These are phyloP conservation scores for Pterulicium gracile DNA, from an alignment of 1,284 basidiomycete species.

Conservation along the genomic window DNA sequence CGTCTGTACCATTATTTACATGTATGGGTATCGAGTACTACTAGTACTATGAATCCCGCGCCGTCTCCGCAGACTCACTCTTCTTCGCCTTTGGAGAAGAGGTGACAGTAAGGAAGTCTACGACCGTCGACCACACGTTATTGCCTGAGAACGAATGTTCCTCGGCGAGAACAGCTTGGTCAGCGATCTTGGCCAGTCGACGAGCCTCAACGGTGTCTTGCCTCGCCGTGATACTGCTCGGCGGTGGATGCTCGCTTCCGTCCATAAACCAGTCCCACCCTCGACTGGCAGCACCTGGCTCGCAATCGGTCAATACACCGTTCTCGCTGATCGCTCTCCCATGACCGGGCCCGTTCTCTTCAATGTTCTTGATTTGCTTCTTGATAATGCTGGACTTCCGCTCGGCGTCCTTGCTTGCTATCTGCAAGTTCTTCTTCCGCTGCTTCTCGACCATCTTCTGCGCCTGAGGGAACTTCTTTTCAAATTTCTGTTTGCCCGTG, in stretches of 20 bases:
- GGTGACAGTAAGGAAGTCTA: slow-evolving; percentile 12
- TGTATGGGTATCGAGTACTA: no score
- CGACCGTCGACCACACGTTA: slow-evolving; percentile 55
- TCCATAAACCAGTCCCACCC: slow-evolving; percentile 71
- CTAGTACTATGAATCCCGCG: no score
- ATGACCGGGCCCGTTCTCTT: slow-evolving; percentile 16
- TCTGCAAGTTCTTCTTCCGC: slow-evolving; percentile 46
- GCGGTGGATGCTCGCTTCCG: slow-evolving; percentile 64
- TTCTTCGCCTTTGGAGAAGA: no score
- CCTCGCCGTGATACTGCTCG: slow-evolving; percentile 71
- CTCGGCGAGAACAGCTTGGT: slow-evolving; percentile 45
- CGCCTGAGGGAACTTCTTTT: slow-evolving; percentile 49
- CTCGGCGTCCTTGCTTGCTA: slow-evolving; percentile 45
- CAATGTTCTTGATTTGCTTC: slow-evolving; percentile 13
- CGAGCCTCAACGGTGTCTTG: slow-evolving; percentile 69
- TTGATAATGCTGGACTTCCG: slow-evolving; percentile 37
- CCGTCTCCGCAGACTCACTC: no score
- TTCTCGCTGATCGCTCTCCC: slow-evolving; percentile 35
- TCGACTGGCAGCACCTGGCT: slow-evolving; percentile 34
- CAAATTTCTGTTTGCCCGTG: slow-evolving; percentile 43
- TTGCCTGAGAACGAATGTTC: slow-evolving; percentile 52
- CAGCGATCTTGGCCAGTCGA: slow-evolving; percentile 57
- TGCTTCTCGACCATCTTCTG: slow-evolving; percentile 47
- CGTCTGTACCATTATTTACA: no score
- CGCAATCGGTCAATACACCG: slow-evolving; percentile 27